Evolutionary conservation across 2,329 filamentous ascomycete species (phyloP).

Genomic region (Aaosphaeria pasadenensis): DNA sequence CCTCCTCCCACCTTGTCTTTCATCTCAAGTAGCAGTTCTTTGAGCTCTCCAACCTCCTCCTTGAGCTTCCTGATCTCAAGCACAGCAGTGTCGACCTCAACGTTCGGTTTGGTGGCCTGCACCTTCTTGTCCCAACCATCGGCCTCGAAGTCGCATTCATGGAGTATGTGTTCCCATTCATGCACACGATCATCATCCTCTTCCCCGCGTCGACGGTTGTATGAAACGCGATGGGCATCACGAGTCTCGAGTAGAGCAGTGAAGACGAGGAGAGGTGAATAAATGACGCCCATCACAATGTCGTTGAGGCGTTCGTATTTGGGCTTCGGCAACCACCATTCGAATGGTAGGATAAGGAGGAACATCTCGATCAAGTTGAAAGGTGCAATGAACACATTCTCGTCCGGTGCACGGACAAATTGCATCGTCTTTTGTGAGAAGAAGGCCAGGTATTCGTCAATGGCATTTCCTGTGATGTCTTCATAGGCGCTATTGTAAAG

Average conservation of each 20-base stretch:
- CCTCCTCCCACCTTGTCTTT: constrained; percentile 22
- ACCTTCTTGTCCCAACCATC: constrained; percentile 86
- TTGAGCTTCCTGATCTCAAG: constrained; percentile 55
- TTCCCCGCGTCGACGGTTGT: constrained; percentile 76
- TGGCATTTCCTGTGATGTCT: constrained; percentile 87
- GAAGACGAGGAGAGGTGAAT: constrained; percentile 77
- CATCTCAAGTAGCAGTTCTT: constrained; percentile 34
- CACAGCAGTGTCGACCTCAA: constrained; percentile 75
- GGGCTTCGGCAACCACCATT: constrained; percentile 87
- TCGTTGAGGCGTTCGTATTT: constrained; percentile 83
- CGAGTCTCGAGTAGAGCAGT: constrained; percentile 61
- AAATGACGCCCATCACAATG: constrained; percentile 79
- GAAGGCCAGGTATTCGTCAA: constrained; percentile 91
- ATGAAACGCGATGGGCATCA: constrained; percentile 57
- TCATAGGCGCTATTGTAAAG: constrained; percentile 96
- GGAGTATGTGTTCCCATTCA: constrained; percentile 85
- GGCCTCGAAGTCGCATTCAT: constrained; percentile 72
- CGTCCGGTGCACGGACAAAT: constrained; percentile 92
- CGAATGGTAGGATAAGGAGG: constrained; percentile 72
- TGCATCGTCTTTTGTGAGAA: constrained; percentile 95
- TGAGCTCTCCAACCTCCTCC: constrained; percentile 45
- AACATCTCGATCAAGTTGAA: constrained; percentile 93
- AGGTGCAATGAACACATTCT: constrained; percentile 96
- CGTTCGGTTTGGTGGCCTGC: constrained; percentile 70
- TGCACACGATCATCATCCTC: constrained; percentile 85